phyloP scores from a whole-genome alignment of 768 basidiomycete species.

The Paxillus ammoniavirescens region DNA sequence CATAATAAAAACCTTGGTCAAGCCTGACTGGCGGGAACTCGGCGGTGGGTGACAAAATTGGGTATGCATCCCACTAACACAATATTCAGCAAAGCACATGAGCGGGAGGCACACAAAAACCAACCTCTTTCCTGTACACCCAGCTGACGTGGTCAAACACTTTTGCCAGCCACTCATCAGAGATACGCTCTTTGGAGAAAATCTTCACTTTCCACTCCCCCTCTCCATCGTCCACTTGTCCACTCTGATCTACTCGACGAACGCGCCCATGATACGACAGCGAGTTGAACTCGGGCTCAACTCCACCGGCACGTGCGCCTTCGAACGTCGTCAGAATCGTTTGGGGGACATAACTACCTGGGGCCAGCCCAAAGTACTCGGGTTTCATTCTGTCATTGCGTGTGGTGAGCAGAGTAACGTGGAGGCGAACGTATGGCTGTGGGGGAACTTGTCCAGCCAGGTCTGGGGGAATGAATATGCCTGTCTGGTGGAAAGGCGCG shows the following conservation, averaged over 20 bases:
- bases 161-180: constrained; percentile 65
- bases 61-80: constrained; percentile 79
- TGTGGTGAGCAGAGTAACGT: constrained; percentile 89
- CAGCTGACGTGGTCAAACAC: constrained; percentile 77
- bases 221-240: constrained; percentile 19
- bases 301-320: constrained; percentile 51
- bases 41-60: constrained; percentile 62
- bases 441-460: constrained; percentile 54
- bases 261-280: constrained; percentile 74
- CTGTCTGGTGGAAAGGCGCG: constrained; percentile 75
- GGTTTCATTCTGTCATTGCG: constrained; percentile 58
- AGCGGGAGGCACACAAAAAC: constrained; percentile 4
- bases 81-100: constrained; percentile 3
- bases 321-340: constrained; percentile 74
- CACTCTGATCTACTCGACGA: constrained; percentile 24
- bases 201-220: constrained; percentile 84
- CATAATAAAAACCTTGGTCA: constrained; percentile 80
- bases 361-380: constrained; percentile 62
- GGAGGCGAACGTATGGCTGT: constrained; percentile 79
- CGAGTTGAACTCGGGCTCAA: constrained; percentile 81
- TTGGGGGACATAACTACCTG: constrained; percentile 47
- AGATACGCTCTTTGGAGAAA: constrained; percentile 65
- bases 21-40: constrained; percentile 78
- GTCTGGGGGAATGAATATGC: constrained; percentile 49
- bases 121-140: constrained; percentile 77